phyloP scores from a whole-genome alignment of 23 red algal genomes.

The Gracilaria gracilis region DNA sequence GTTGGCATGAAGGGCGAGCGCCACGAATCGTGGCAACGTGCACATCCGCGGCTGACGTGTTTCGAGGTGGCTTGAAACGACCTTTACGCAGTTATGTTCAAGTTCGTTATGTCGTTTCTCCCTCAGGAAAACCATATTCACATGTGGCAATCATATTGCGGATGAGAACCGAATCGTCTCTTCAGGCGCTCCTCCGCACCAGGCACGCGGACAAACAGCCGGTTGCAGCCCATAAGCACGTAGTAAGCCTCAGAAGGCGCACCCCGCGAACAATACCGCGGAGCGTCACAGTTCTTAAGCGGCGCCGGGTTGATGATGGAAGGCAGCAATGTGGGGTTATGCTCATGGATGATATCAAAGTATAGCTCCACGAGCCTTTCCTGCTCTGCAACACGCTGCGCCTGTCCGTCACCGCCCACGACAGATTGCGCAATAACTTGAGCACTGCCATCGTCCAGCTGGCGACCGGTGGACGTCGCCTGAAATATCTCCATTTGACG shows the following conservation, averaged over 20 bases:
- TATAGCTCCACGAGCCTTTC: slow-evolving; percentile 3
- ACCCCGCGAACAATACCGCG: background rate
- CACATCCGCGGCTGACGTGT: too few relatives aligned
- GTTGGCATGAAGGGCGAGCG: too few relatives aligned
- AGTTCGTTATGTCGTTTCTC: too few relatives aligned
- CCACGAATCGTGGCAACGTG: too few relatives aligned
- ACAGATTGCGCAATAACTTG: background rate
- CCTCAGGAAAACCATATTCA: too few relatives aligned
- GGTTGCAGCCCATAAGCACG: slow-evolving; percentile 3
- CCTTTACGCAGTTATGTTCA: too few relatives aligned
- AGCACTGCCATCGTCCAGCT: background rate
- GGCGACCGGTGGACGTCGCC: background rate
- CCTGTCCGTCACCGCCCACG: background rate
- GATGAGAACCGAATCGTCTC: slow-evolving; percentile 13
- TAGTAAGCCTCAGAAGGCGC: background rate
- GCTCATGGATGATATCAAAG: slow-evolving; percentile 13
- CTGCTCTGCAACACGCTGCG: slow-evolving; percentile 4
- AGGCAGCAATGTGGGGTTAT: background rate
- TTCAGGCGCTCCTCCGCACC: slow-evolving; percentile 13
- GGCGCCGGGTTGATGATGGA: slow-evolving; percentile 7
- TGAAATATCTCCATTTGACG: slow-evolving; percentile 8
- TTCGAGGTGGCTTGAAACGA: too few relatives aligned
- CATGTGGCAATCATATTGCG: slow-evolving; percentile 5
- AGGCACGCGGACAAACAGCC: background rate
- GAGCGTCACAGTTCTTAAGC: slow-evolving; percentile 16